Conservation (phyloP, 1,139 yeast species). For the Blastobotrys proliferans region DNA sequence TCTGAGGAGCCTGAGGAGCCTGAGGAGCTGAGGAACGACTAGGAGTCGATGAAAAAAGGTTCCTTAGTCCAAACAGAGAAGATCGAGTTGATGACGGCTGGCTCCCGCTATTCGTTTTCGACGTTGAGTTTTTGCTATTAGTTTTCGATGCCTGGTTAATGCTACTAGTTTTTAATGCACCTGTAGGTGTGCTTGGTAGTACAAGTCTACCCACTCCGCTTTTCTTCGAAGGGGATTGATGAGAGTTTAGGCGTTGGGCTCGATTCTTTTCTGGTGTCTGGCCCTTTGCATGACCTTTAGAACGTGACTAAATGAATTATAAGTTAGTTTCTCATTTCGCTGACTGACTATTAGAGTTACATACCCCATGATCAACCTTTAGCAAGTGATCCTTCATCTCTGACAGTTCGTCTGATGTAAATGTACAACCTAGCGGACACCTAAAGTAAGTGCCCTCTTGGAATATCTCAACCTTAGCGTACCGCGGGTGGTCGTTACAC, state of each 20-base stretch:
- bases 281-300: not conserved
- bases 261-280: not conserved
- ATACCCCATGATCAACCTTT: not conserved
- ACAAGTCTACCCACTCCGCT: not conserved
- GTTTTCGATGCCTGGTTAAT: not conserved
- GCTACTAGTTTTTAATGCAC: not conserved
- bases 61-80: too few species aligned
- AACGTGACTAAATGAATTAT: not conserved
- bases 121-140: too few species aligned
- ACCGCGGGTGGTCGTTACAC: too few species aligned
- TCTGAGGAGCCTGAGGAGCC: too few species aligned
- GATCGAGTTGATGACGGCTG: too few species aligned
- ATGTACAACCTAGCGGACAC: not conserved
- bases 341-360: not conserved
- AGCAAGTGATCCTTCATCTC: not conserved
- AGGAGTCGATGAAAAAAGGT: too few species aligned
- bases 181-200: not conserved
- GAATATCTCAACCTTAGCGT: too few species aligned
- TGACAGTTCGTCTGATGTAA: not conserved
- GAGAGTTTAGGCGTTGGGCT: not conserved
- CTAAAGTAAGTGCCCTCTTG: too few species aligned
- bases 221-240: not conserved
- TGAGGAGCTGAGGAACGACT: too few species aligned
- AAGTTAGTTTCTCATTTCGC: not conserved
- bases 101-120: too few species aligned